phyloP scores from a whole-genome alignment of 1,284 basidiomycete genomes.

The Agroathelia rolfsii region DNA sequence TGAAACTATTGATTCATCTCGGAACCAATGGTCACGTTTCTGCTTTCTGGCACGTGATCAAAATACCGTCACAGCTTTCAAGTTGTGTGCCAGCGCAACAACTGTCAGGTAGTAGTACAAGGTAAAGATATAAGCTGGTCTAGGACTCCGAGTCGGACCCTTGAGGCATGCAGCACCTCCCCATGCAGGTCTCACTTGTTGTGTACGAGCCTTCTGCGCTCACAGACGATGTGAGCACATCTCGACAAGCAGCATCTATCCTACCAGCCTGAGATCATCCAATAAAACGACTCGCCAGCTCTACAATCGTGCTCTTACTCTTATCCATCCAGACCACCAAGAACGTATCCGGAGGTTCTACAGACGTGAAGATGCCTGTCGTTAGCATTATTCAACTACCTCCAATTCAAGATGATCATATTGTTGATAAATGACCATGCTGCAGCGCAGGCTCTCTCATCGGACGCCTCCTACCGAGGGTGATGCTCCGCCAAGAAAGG shows the following conservation, averaged over 20 bases:
- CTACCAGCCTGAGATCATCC: neutral
- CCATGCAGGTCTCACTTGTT: conserved; percentile 52
- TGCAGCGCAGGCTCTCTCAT: conserved; percentile 51
- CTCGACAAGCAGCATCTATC: conserved; percentile 5
- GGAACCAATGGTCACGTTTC: too few relatives aligned
- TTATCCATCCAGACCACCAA: conserved; percentile 45
- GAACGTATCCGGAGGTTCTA: conserved; percentile 53
- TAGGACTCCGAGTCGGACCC: too few relatives aligned
- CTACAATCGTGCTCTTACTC: conserved; percentile 41
- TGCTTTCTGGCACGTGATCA: too few relatives aligned
- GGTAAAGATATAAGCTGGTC: too few relatives aligned
- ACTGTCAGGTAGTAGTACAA: too few relatives aligned
- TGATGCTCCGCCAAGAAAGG: conserved; percentile 45
- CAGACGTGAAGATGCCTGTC: conserved; percentile 61
- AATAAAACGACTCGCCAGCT: conserved; percentile 29
- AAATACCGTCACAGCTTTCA: too few relatives aligned
- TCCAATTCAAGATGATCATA: conserved; percentile 7
- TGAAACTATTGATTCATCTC: too few relatives aligned
- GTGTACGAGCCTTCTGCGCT: conserved; percentile 37
- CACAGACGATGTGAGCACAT: conserved; percentile 40
- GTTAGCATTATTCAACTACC: conserved; percentile 30
- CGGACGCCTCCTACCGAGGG: conserved; percentile 58
- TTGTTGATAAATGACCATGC: conserved; percentile 2
- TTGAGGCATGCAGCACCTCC: too few relatives aligned
- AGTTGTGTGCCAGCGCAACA: too few relatives aligned